phyloP scores from a whole-genome alignment of 192 early-diverging fungal species.

The Cladochytrium replicatum region DNA sequence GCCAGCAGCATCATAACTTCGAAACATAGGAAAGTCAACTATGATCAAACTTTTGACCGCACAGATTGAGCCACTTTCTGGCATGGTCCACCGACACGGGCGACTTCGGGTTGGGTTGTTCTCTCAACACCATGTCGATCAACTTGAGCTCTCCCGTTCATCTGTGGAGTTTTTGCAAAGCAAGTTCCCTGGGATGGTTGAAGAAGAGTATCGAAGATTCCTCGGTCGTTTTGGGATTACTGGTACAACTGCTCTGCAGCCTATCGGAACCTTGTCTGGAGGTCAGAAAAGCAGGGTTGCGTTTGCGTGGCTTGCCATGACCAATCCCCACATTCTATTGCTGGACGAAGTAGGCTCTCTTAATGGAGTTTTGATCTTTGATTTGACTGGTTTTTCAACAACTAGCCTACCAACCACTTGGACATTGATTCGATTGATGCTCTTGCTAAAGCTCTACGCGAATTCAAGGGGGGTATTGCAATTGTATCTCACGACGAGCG shows the following conservation, averaged over 20 bases:
- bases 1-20: neutral
- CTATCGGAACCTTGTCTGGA: slow-evolving; percentile 89
- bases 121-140: slow-evolving; percentile 97
- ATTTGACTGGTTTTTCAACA: slow-evolving; percentile 4
- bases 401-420: slow-evolving; percentile 47
- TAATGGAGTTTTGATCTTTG: slow-evolving; percentile 7
- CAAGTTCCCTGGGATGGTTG: slow-evolving; percentile 80
- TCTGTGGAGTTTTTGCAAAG: slow-evolving; percentile 82
- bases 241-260: slow-evolving; percentile 89
- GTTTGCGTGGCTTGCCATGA: slow-evolving; percentile 43
- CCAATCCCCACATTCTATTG: slow-evolving; percentile 43
- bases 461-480: slow-evolving; percentile 89
- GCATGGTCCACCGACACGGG: slow-evolving; percentile 82
- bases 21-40: slow-evolving; percentile 86
- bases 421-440: slow-evolving; percentile 86
- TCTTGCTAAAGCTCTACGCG: slow-evolving; percentile 70
- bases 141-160: slow-evolving; percentile 74
- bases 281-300: slow-evolving; percentile 86
- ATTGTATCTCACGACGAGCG: slow-evolving; percentile 79
- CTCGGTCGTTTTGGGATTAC: slow-evolving; percentile 93
- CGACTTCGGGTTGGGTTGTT: slow-evolving; percentile 90
- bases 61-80: slow-evolving; percentile 65
- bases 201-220: slow-evolving; percentile 93
- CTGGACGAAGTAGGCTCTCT: slow-evolving; percentile 46
- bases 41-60: slow-evolving; percentile 86